A percentile compares a stretch with the other conserved stretches of the same genome.
phyloP scores from a whole-genome alignment of 164 flowering plant genomes.

The Piper betle region DNA sequence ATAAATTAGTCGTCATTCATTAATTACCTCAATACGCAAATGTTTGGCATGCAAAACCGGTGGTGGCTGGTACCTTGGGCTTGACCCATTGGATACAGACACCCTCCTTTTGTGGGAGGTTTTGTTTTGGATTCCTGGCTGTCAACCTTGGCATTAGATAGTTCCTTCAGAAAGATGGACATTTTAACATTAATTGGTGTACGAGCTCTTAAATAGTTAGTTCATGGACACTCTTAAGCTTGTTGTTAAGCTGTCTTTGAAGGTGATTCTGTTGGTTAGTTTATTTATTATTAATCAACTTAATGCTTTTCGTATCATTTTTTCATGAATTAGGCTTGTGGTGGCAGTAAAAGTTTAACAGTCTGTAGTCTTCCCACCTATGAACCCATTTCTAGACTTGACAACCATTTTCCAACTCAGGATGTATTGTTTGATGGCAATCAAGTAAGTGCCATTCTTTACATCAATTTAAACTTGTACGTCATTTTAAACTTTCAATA shows the following conservation, averaged over 20 bases:
- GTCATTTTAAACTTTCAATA: too few species aligned
- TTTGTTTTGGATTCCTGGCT: too few species aligned
- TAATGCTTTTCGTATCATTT: neutral
- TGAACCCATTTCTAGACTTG: constrained; percentile 48
- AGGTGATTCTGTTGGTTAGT: neutral
- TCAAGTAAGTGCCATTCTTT: constrained; percentile 36
- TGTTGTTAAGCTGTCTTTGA: neutral
- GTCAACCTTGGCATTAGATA: too few species aligned
- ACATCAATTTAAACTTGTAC: neutral
- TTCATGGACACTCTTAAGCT: neutral
- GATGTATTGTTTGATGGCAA: constrained; percentile 69
- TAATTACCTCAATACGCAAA: too few species aligned
- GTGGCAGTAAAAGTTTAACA: constrained; percentile 54
- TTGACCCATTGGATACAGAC: too few species aligned
- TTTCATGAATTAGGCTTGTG: constrained; percentile 47
- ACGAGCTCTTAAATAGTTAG: neutral
- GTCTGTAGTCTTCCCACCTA: constrained; percentile 78
- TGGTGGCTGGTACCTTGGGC: too few species aligned
- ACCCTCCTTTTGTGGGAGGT: too few species aligned
- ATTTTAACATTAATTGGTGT: too few species aligned
- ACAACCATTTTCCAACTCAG: constrained; percentile 37
- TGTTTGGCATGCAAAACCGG: too few species aligned
- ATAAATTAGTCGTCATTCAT: too few species aligned
- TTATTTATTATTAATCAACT: neutral
- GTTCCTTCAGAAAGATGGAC: too few species aligned